Evolutionary conservation across 1,284 basidiomycete species (phyloP), one percentile per base, ranked within the genome.

Genomic region (Trichosporon faecale): DNA sequence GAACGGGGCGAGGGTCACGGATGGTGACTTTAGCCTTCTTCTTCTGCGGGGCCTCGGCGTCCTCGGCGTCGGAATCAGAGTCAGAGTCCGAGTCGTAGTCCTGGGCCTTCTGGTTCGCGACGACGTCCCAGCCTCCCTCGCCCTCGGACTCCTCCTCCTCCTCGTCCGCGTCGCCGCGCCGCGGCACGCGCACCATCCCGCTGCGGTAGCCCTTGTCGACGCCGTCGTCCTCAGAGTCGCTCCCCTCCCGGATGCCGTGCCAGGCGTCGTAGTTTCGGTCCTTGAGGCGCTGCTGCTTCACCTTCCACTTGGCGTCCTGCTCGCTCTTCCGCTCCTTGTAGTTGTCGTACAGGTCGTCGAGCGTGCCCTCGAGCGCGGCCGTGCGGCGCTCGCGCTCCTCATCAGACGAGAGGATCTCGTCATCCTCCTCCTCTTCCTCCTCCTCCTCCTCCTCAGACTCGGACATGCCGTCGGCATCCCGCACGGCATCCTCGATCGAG

Each of bases 261-360:
- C 94, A 97, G 72, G 89, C 89, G 79, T 83, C 85, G 67, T 87
- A 86, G 77, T 89, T 88, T 76, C 89, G 88, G 79, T 91, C 90
- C 80, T 90, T 91, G 77, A 88, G 86, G 68, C 94, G 87, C 9
- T 91, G 89, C 83, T 97, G 91, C 82, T 91, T 90, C 64, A 92
- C 94, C 79, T 90, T 93, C 85, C 88, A 94, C 85, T 98, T 98
- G 49, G 92, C 88, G 82, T 99, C 95, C 67, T 90, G 88, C 79
- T 95, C 94, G 69, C 88, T 87, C 85, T 94, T 85, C 71, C 91
- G 88, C 67, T 91, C 89, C 80, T 89, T 91, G 84, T 98, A 99
- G 46, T 89, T 87, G 75, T 95, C 90, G 84, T 99, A 99, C 76
- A 98, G 84, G 6, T 88, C 89, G 78, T 99, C 95, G 73, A 99